Base-by-base conservation (phyloP, 108 stramenopile genomes). In the Aureococcus anophagefferens region DNA sequence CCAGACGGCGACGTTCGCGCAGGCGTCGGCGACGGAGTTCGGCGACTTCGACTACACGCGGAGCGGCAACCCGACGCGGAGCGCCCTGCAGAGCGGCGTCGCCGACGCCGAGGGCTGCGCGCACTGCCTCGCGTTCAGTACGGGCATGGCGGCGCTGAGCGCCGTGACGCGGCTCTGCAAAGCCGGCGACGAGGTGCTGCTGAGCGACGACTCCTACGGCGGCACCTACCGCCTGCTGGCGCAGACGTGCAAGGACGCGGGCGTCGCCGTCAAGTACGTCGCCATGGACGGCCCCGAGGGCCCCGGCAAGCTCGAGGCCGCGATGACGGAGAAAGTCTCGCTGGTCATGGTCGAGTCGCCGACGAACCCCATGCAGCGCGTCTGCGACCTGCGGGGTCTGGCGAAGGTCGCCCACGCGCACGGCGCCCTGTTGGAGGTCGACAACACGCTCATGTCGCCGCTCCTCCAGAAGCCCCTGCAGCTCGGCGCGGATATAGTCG, bases 401-500 rank as follows among this genome's bases (percentile, higher is more conserved):
- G 29, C 74, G 17, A 28, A 30, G 17, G 67, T 78, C 45, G 31
- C 32, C 31, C 32, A 62, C 30, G 67, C 65, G 16, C 25, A 69
- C 21, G 59, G 33, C 37, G 68, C 65, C 25, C 5, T 74, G n/a
- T 18, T 78, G 14, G 68, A 28, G 18, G 68, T 78, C 5, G 77
- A 78, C 70, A 68, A 67, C 62, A 74, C 71, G 35, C 46, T 74
- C 45, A 70, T 75, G 73, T 68, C 66, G 21, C 77, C 77, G 4
- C 31, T 69, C 18, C 65, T 78, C 30, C 51, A 62, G 68, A 46
- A 68, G 35, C 77, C 77, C 16, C 67, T 78, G 5, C 32, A 36
- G 14, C 66, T 78, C 5, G 77, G 77, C 35, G 77, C 77, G 30
- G 73, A 78, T 35, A 75, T 78, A 33, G 77, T 78, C 25, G 64